Conservation (phyloP, 805 yeast genomes). For the Kluyveromyces aestuarii region DNA sequence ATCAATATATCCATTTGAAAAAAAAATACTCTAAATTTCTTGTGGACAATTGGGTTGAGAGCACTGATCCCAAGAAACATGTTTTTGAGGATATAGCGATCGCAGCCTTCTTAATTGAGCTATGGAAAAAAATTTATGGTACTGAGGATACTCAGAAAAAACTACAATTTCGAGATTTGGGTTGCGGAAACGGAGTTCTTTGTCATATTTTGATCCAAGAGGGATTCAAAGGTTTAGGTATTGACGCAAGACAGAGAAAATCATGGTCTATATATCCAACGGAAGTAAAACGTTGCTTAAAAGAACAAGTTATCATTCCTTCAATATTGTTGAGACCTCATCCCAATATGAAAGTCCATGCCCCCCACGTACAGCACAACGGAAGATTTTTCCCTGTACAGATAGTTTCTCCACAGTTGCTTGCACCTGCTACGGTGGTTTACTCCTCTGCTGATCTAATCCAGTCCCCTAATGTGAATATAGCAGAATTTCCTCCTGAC, state of each 20-base stretch:
- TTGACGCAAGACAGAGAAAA: slow-evolving; percentile 83
- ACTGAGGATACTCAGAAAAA: slow-evolving; percentile 23
- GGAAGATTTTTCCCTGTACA: slow-evolving; percentile 39
- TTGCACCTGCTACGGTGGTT: slow-evolving; percentile 37
- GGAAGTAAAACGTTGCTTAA: slow-evolving; percentile 46
- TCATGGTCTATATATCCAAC: slow-evolving; percentile 76
- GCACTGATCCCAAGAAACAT: slow-evolving; percentile 90
- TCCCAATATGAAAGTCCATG: slow-evolving; percentile 45
- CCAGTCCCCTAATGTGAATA: slow-evolving; percentile 45
- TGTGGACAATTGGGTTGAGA: slow-evolving; percentile 83
- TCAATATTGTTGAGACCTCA: slow-evolving; percentile 59
- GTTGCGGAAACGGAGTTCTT: slow-evolving; percentile 90
- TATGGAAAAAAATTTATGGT: slow-evolving; percentile 56
- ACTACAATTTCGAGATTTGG: slow-evolving; percentile 73
- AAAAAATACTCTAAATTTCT: slow-evolving; percentile 68
- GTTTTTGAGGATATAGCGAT: slow-evolving; percentile 94
- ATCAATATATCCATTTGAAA: slow-evolving; percentile 69
- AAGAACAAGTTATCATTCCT: slow-evolving; percentile 82
- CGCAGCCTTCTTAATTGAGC: slow-evolving; percentile 85
- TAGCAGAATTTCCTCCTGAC: slow-evolving; percentile 56
- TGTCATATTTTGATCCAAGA: slow-evolving; percentile 68
- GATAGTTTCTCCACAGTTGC: slow-evolving; percentile 17
- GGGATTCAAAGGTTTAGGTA: slow-evolving; percentile 75
- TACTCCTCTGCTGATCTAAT: slow-evolving; percentile 33
- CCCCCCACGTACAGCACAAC: slow-evolving; percentile 50